phyloP scores from a whole-genome alignment of 129 eudicot species.

The Lactuca sativa region DNA sequence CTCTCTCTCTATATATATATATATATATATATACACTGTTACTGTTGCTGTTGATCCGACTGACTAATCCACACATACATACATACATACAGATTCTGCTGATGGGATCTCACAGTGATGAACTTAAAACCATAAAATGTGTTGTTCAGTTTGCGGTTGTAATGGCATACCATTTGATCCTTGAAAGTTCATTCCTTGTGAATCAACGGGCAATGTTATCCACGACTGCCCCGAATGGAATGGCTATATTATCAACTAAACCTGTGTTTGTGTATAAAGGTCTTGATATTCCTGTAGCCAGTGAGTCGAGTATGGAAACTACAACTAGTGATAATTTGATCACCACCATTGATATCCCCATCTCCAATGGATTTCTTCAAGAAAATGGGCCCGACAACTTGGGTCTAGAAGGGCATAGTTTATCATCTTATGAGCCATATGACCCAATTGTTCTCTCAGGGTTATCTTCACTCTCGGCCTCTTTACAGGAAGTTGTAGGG shows the following conservation, averaged over 20 bases:
- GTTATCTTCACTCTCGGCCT: conserved; percentile 46
- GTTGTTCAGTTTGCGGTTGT: conserved; percentile 81
- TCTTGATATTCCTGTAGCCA: conserved; percentile 21
- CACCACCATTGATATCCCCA: conserved; percentile 40
- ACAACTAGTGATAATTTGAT: conserved; percentile 25
- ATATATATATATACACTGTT: too few species aligned
- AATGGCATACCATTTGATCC: conserved; percentile 87
- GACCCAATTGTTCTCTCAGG: conserved; percentile 52
- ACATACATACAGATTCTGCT: conserved; percentile 69
- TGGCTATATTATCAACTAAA: conserved; percentile 30
- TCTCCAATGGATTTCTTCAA: conserved; percentile 51
- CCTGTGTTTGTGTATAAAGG: conserved; percentile 1
- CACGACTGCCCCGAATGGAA: conserved; percentile 46
- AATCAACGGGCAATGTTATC: conserved; percentile 89
- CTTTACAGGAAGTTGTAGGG: conserved; percentile 52
- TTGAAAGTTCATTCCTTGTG: conserved; percentile 79
- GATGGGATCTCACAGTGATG: conserved; percentile 75
- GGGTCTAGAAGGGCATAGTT: conserved; percentile 40
- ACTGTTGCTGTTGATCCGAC: too few species aligned
- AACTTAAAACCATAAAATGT: conserved; percentile 71
- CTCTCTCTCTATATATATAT: too few species aligned
- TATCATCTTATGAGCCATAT: conserved; percentile 52
- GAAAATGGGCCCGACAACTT: conserved; percentile 31
- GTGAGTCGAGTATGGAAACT: conserved; percentile 29
- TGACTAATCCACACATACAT: neutral